Conservation (phyloP, 2,329 filamentous ascomycete species). For the Pseudogymnoascus sp. region DNA sequence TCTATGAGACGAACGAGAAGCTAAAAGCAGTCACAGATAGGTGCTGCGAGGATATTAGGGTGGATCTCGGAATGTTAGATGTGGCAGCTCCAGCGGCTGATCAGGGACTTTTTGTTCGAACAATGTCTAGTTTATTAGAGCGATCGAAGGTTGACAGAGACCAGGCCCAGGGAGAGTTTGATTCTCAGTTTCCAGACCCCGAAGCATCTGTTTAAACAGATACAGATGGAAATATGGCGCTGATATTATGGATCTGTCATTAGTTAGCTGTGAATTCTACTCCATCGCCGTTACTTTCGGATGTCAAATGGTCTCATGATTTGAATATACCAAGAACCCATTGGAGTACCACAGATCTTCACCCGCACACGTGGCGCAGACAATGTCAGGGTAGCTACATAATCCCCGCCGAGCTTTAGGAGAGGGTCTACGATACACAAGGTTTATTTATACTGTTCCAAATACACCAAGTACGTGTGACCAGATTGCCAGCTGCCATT, state of each 20-base stretch:
- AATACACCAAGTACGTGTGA: no score
- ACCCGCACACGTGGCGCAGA: no score
- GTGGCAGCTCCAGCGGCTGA: conserved; percentile 9
- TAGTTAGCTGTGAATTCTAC: not conserved
- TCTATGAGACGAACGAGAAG: conserved; percentile 1
- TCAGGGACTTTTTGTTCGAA: not conserved
- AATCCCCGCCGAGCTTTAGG: no score
- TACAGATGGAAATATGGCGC: not conserved
- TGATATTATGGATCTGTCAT: not conserved
- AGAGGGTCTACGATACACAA: no score
- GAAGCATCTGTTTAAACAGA: not conserved
- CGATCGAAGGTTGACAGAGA: conserved; percentile 9
- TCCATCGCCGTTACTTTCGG: not conserved
- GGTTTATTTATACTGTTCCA: no score
- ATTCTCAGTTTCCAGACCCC: not conserved
- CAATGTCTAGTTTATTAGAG: conserved; percentile 9
- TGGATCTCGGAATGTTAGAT: conserved; percentile 14
- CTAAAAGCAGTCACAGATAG: conserved; percentile 9
- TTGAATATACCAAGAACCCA: no score
- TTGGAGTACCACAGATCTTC: no score
- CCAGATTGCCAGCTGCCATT: no score
- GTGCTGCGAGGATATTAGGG: conserved; percentile 12
- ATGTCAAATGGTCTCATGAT: not conserved
- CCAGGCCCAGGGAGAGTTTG: conserved; percentile 2
- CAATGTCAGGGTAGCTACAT: no score